These are phyloP conservation scores for Sanguinoderma infundibulare DNA, from an alignment of 1,284 basidiomycete genomes.

Conservation along the genomic window DNA sequence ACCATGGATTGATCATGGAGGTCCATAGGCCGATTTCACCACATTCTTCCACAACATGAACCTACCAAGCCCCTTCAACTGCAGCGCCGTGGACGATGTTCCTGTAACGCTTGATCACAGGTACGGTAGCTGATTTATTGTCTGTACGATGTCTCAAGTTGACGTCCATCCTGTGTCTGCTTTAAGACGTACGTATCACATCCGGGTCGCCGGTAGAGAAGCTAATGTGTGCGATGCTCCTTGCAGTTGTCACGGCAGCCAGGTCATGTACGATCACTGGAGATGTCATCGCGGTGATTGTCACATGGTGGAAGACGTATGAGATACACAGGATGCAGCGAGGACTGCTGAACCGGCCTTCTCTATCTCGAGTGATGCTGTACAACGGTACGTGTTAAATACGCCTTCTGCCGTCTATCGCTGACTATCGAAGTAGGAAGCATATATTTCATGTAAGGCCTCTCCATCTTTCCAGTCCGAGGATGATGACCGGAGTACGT, in stretches of 20 bases:
- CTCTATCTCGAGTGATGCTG: neutral
- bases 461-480: neutral
- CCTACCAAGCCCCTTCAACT: neutral
- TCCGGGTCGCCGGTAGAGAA: accelerated
- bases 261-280: neutral
- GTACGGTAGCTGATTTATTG: neutral
- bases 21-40: neutral
- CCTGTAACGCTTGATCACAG: neutral
- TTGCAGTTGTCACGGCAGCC: neutral
- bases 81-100: neutral
- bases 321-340: neutral
- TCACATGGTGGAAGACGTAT: neutral
- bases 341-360: neutral
- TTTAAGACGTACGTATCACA: neutral
- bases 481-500: neutral
- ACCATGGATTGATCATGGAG: neutral
- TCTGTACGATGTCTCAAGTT: neutral
- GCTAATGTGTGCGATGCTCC: neutral
- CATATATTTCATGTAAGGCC: neutral
- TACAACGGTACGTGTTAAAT: neutral
- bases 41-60: neutral
- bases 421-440: neutral
- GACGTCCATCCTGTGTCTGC: neutral
- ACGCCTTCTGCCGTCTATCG: neutral
- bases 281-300: neutral